phyloP scores from a whole-genome alignment of 352 stramenopile species.

The Phytopythium kandeliae region DNA sequence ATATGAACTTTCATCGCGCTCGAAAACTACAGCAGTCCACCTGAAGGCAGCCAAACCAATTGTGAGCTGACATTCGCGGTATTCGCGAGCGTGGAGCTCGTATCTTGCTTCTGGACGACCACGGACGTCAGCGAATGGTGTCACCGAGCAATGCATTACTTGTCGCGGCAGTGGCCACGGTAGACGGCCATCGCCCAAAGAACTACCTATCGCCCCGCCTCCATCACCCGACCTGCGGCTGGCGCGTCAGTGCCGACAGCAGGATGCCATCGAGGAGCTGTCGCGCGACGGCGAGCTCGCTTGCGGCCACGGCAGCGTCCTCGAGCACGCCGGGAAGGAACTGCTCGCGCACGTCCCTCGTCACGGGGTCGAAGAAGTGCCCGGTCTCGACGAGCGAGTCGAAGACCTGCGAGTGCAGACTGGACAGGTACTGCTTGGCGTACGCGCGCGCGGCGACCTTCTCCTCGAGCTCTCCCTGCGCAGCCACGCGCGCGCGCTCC shows the following conservation, averaged over 20 bases:
- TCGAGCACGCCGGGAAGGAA: conserved; percentile 75
- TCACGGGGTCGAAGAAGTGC: conserved; percentile 88
- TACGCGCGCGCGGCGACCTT: conserved; percentile 90
- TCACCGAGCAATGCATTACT: neutral
- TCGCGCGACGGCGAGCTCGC: conserved; percentile 31
- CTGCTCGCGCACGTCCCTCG: conserved; percentile 68
- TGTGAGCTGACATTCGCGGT: too few relatives aligned
- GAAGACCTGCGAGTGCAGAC: conserved; percentile 86
- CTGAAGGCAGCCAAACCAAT: too few relatives aligned
- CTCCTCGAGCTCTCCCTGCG: conserved; percentile 84
- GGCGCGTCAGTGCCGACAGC: conserved; percentile 25
- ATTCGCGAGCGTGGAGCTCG: too few relatives aligned
- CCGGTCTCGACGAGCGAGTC: conserved; percentile 80
- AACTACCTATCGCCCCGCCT: neutral
- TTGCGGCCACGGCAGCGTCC: conserved; percentile 30
- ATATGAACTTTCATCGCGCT: too few relatives aligned
- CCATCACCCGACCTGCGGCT: neutral
- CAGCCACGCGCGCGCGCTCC: conserved; percentile 61
- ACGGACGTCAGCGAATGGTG: too few relatives aligned
- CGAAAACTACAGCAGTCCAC: too few relatives aligned
- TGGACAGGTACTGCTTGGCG: conserved; percentile 84
- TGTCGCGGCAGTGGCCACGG: neutral
- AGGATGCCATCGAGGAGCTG: conserved; percentile 28
- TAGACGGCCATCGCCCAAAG: neutral
- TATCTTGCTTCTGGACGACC: too few relatives aligned